Base-by-base conservation (phyloP, 208 protist species). In the Acanthamoeba healyi region DNA sequence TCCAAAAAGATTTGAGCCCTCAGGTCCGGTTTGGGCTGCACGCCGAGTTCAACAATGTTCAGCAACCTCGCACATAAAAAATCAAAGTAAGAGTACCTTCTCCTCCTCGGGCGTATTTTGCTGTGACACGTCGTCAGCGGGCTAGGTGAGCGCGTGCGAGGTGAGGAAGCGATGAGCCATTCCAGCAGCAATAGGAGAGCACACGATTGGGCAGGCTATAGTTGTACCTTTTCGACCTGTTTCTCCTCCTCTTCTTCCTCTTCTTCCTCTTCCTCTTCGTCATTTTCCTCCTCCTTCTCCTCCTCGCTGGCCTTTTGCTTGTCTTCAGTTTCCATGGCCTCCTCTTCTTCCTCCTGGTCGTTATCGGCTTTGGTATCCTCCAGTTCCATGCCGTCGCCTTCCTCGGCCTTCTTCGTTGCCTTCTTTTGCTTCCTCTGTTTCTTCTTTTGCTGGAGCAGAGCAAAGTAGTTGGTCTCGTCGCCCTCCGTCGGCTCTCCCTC, bases 1-100 rank as follows among this genome's bases (percentile, higher is more conserved):
- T 89, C 82, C 19, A 29, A 14, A n/a, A 46, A 89, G 34, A 89
- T 89, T n/a, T 89, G 38, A 5, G 49, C 38, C 49, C 38, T 54
- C n/a, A 44, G 82, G 38, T 89, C 46, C 6, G 26, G 22, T 38
- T 89, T 89, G n/a, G 38, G 44, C 38, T 89, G 61, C n/a, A n/a
- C n/a, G n/a, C n/a, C n/a, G n/a, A n/a, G n/a, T n/a, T n/a, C n/a
- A n/a, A n/a, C n/a, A n/a, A n/a, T n/a, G n/a, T n/a, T n/a, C n/a
- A n/a, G n/a, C n/a, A n/a, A n/a, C n/a, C n/a, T n/a, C n/a, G n/a
- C n/a, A n/a, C n/a, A n/a, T n/a, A n/a, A n/a, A n/a, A n/a, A n/a
- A n/a, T n/a, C n/a, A n/a, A n/a, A n/a, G n/a, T n/a, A n/a, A n/a
- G n/a, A n/a, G n/a, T n/a, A n/a, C n/a, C n/a, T n/a, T n/a, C n/a